Conservation (phyloP, 2,329 filamentous ascomycete genomes). For the Xylariaceae sp. region DNA sequence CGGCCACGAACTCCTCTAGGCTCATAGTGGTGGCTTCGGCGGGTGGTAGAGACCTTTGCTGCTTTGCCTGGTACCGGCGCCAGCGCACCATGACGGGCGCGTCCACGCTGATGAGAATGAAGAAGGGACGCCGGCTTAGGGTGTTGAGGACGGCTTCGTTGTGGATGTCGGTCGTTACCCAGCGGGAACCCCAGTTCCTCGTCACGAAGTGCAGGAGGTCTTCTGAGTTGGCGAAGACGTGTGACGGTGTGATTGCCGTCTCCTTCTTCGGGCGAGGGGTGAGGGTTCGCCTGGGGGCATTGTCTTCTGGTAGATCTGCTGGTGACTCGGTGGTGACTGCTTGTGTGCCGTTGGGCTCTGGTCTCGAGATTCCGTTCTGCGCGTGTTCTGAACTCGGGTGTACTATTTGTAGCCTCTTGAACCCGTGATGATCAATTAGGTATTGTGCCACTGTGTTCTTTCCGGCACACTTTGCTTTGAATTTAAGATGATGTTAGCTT, state of each 20-base stretch:
- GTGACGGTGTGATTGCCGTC: constrained; percentile 12
- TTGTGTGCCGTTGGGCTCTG: constrained; percentile 1
- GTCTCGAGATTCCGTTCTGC: not conserved
- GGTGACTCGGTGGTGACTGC: not conserved
- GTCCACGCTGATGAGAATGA: constrained; percentile 86
- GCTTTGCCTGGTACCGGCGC: constrained; percentile 59
- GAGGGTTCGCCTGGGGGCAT: not conserved
- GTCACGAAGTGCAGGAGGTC: constrained; percentile 81
- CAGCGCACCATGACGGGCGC: constrained; percentile 81
- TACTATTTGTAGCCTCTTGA: constrained; percentile 63
- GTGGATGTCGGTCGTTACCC: constrained; percentile 80
- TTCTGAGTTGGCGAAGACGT: constrained; percentile 56
- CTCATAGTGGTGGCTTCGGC: constrained; percentile 24
- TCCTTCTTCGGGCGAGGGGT: constrained; percentile 1
- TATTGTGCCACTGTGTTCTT: constrained; percentile 88
- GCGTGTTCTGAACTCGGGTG: not conserved
- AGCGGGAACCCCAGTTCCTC: constrained; percentile 72
- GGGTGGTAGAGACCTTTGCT: not conserved
- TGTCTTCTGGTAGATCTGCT: constrained; percentile 1
- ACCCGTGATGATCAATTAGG: constrained; percentile 76
- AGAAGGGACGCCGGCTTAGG: constrained; percentile 78
- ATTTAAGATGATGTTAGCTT: constrained; percentile 9
- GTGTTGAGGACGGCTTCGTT: constrained; percentile 67
- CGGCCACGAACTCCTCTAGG: constrained; percentile 51
- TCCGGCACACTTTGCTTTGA: constrained; percentile 75